These are phyloP conservation scores for Microdochium nivale DNA, from an alignment of 2,329 filamentous ascomycete genomes.

Conservation along the genomic window DNA sequence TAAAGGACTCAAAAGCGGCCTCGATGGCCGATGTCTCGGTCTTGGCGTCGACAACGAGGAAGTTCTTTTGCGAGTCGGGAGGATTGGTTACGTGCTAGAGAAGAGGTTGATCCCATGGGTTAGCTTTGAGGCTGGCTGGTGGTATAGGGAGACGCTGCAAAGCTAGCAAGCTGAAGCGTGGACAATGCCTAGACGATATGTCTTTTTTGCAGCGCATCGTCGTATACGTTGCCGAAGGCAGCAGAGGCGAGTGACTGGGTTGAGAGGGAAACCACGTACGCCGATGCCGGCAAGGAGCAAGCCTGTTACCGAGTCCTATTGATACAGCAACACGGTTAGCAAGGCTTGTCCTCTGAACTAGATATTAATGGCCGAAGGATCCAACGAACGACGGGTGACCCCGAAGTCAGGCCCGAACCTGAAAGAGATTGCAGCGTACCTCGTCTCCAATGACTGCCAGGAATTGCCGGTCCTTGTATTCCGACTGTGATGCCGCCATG, in stretches of 20 bases:
- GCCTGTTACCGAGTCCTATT: constrained; percentile 88
- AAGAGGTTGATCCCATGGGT: neutral
- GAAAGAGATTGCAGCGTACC: constrained; percentile 36
- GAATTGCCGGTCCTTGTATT: constrained; percentile 83
- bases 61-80: constrained; percentile 91
- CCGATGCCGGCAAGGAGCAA: constrained; percentile 92
- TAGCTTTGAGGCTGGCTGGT: neutral
- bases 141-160: no score
- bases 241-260: neutral
- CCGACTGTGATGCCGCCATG: constrained; percentile 42
- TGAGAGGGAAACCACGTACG: constrained; percentile 37
- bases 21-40: constrained; percentile 86
- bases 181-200: no score
- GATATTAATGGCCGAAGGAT: neutral
- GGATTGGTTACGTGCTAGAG: constrained; percentile 82
- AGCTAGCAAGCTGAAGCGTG: no score
- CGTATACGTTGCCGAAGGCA: neutral
- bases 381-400: no score
- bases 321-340: neutral
- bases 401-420: no score
- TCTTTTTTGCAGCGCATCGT: neutral
- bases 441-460: constrained; percentile 97
- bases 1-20: constrained; percentile 82
- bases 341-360: neutral
- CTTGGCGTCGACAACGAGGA: constrained; percentile 90